Percentiles rank a stretch among this genome's conserved stretches.
Evolutionary conservation across 2,329 filamentous ascomycete species (phyloP).

Genomic region (Xylariales sp.): DNA sequence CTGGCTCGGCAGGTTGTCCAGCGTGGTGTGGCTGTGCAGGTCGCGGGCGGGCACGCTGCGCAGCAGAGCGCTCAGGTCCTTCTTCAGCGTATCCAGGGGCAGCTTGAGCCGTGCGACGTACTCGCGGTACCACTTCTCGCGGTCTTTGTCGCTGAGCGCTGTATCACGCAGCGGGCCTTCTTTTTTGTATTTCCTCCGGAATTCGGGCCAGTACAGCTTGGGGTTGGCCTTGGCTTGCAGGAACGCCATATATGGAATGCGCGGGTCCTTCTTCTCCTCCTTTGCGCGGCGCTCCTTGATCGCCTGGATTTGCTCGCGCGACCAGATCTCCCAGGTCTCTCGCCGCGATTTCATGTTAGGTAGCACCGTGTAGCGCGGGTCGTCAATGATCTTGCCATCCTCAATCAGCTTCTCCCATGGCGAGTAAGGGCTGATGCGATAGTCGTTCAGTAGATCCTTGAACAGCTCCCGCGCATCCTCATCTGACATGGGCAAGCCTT

Average conservation of each 20-base stretch:
- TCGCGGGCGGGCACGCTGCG: slow-evolving; percentile 52
- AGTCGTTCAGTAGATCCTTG: slow-evolving; percentile 80
- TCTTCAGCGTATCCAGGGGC: slow-evolving; percentile 60
- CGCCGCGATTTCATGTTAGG: slow-evolving; percentile 75
- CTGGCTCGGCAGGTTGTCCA: slow-evolving; percentile 55
- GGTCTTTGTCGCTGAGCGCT: slow-evolving; percentile 67
- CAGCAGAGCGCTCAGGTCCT: slow-evolving; percentile 64
- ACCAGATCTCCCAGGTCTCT: slow-evolving; percentile 83
- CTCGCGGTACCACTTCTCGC: slow-evolving; percentile 76
- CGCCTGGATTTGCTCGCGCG: slow-evolving; percentile 66
- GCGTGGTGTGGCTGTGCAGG: slow-evolving; percentile 56
- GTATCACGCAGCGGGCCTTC: slow-evolving; percentile 76
- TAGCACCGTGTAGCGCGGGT: slow-evolving; percentile 81
- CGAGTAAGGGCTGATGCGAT: slow-evolving; percentile 77
- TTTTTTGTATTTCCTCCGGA: slow-evolving; percentile 84
- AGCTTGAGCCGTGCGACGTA: slow-evolving; percentile 65
- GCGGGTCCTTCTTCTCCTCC: slow-evolving; percentile 77
- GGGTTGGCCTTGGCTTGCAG: slow-evolving; percentile 78
- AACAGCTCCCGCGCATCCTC: slow-evolving; percentile 77
- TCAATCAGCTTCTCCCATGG: slow-evolving; percentile 90
- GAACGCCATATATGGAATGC: slow-evolving; percentile 76
- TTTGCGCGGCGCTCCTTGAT: slow-evolving; percentile 69
- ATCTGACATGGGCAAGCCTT: slow-evolving; percentile 66
- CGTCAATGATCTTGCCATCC: slow-evolving; percentile 75
- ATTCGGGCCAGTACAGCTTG: slow-evolving; percentile 97